Conservation (phyloP, 169 alveolate species). For the Prorocentrum cordatum region DNA sequence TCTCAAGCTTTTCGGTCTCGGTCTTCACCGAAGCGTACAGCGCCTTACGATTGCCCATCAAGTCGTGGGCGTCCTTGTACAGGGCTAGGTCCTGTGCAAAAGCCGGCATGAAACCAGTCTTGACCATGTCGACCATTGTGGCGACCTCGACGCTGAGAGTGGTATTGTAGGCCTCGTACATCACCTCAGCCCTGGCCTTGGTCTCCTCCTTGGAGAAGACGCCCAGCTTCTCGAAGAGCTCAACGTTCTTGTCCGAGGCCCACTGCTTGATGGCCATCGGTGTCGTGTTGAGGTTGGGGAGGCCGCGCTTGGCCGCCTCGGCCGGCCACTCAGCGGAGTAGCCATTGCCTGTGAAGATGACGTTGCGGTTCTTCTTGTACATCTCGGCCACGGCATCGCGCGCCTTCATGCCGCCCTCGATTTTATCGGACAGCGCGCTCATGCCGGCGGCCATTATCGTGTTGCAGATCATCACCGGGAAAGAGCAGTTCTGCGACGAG, state of each 20-base stretch:
- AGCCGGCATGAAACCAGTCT: constrained; percentile 32
- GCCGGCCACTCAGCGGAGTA: constrained; percentile 49
- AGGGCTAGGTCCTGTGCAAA: constrained; percentile 30
- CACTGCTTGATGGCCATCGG: constrained; percentile 14
- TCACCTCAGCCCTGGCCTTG: constrained; percentile 31
- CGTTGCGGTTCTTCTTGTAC: constrained; percentile 11
- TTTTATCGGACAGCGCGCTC: not conserved
- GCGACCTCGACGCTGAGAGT: constrained; percentile 1
- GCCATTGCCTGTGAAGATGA: constrained; percentile 69
- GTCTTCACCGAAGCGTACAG: too few species aligned
- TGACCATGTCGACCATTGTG: constrained; percentile 26
- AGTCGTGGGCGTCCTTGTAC: constrained; percentile 30
- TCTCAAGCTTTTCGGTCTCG: constrained; percentile 8
- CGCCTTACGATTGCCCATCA: constrained; percentile 21
- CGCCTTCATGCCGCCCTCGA: constrained; percentile 37
- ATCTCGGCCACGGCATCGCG: constrained; percentile 65
- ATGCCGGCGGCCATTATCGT: constrained; percentile 65
- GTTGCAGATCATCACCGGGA: constrained; percentile 4
- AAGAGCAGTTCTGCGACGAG: constrained; percentile 11
- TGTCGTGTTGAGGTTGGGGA: constrained; percentile 58
- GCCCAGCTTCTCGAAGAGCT: constrained; percentile 9
- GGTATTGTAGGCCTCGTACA: constrained; percentile 31
- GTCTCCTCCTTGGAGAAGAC: constrained; percentile 47
- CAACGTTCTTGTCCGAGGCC: constrained; percentile 1
- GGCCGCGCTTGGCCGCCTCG: constrained; percentile 40